Evolutionary conservation across 2,329 filamentous ascomycete genomes (phyloP), one percentile per base, ranked within the genome.

Genomic region (Nemania bipapillata): DNA sequence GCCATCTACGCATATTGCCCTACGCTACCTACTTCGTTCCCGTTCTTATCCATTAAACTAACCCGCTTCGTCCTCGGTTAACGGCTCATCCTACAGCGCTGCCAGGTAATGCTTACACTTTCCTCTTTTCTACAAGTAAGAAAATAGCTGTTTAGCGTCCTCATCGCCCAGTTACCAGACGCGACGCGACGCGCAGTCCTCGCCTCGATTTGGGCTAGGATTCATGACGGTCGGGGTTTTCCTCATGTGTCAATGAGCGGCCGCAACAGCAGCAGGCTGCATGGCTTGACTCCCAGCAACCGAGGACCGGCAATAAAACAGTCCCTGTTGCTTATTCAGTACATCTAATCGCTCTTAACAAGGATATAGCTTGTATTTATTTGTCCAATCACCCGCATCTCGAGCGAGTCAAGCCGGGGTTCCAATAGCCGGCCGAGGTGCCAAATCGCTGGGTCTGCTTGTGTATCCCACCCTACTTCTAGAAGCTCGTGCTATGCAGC

Each of bases 381-480:
- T 22, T 17, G 56, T 45, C 69, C 66, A 69, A 71, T 69, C 45
- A 64, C 42, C n/a, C 32, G 37, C 63, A 15, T n/a, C 26, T 22
- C 30, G 30, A 28, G 40, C 24, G 52, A 45, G 61, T 62, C 37
- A 2, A 57, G 52, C 49, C 45, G 22, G 61, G 26, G 61, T 64
- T 64, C 55, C 56, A 64, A 57, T 57, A 61, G 26, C 61, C 56
- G 61, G 56, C 54, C 30, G 58, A 63, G 53, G 65, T 59, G 28
- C 69, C 69, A 66, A 61, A 71, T 66, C 56, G 49, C 66, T 69
- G 69, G 69, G 66, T 71, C 45, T 42, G 40, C 35, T 60, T 68
- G 68, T 70, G 68, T 66, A 63, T 68, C 62, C 62, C 68, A 68
- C 61, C 50, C 35, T 20, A 58, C 54, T 70, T 70, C 68, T 63